These are phyloP conservation scores for Rubia balearica DNA, from an alignment of 305 asterid genomes.

Conservation along the genomic window DNA sequence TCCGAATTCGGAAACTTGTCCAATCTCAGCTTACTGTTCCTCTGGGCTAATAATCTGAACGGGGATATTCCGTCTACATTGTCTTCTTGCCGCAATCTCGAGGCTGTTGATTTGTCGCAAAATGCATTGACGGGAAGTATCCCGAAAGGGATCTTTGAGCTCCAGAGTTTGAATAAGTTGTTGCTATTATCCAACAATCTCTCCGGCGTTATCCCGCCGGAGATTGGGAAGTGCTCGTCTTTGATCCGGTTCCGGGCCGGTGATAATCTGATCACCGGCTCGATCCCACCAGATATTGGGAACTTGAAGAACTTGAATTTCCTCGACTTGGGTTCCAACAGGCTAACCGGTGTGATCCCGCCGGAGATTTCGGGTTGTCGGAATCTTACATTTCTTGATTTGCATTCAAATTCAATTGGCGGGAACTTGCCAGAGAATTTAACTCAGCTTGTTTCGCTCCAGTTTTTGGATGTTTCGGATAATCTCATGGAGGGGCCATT, in stretches of 20 bases:
- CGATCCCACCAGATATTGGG: conserved; percentile 66
- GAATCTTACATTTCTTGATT: conserved; percentile 77
- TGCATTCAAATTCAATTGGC: conserved; percentile 73
- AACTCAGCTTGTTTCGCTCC: conserved; percentile 45
- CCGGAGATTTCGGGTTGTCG: conserved; percentile 60
- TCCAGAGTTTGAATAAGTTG: conserved; percentile 59
- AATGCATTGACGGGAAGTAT: conserved; percentile 62
- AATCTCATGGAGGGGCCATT: conserved; percentile 57
- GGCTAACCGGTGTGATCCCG: conserved; percentile 58
- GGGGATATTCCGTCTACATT: conserved; percentile 64
- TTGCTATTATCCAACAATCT: conserved; percentile 59
- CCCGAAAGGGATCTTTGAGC: conserved; percentile 56
- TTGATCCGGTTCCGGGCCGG: conserved; percentile 66
- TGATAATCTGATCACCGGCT: conserved; percentile 54
- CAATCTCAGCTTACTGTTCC: conserved; percentile 53
- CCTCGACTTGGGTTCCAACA: conserved; percentile 65
- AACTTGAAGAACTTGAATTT: conserved; percentile 61
- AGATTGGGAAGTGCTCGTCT: conserved; percentile 74
- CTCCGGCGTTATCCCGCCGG: conserved; percentile 60
- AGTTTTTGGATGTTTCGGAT: conserved; percentile 69
- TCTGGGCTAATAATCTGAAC: conserved; percentile 71
- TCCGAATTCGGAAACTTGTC: conserved; percentile 49
- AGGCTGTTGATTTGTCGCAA: conserved; percentile 68
- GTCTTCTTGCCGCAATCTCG: conserved; percentile 55
- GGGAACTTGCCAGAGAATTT: conserved; percentile 58